Evolutionary conservation across 305 asterid genomes (phyloP).

Genomic region (Lippia alba): DNA sequence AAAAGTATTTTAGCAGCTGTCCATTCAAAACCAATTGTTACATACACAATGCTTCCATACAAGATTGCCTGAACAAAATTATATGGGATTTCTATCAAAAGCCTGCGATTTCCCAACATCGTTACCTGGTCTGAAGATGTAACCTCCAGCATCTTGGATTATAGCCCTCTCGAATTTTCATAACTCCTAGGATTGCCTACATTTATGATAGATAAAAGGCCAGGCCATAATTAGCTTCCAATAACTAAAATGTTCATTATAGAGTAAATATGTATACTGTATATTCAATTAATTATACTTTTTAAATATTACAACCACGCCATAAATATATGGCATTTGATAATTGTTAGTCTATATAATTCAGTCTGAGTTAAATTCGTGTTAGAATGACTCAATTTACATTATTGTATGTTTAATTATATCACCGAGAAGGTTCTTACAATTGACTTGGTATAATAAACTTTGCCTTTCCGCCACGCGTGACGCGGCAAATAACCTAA

Average conservation of each 20-base stretch:
- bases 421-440: neutral
- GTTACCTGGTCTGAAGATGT: conserved; percentile 59
- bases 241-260: neutral
- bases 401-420: neutral
- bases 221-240: neutral
- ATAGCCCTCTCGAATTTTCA: conserved; percentile 48
- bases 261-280: neutral
- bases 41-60: conserved; percentile 55
- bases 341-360: too few relatives aligned
- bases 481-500: neutral
- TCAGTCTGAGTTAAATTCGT: too few relatives aligned
- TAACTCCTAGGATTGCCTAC: conserved; percentile 57
- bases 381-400: too few relatives aligned
- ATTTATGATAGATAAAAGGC: conserved; percentile 11
- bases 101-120: conserved; percentile 46
- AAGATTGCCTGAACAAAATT: conserved; percentile 42
- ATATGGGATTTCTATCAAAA: conserved; percentile 53
- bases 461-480: conserved; percentile 5
- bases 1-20: too few relatives aligned
- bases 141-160: conserved; percentile 78
- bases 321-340: too few relatives aligned
- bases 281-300: too few relatives aligned
- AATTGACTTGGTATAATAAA: neutral
- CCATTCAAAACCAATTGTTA: conserved; percentile 69
- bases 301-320: too few relatives aligned